Conservation (phyloP, 2,329 filamentous ascomycete genomes). For the Penicillium sp. region DNA sequence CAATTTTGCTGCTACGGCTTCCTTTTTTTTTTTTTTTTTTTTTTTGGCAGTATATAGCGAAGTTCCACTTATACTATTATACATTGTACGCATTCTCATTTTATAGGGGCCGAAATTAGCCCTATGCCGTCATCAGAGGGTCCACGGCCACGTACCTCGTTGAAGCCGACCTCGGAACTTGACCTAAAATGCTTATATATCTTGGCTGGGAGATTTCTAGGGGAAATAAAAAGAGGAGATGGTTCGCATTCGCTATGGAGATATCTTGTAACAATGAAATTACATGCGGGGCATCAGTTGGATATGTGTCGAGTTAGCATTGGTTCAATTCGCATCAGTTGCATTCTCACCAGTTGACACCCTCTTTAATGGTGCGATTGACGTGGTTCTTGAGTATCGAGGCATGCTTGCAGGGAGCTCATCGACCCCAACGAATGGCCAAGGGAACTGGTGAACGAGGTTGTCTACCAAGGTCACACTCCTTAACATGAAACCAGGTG, state of each 20-base stretch:
- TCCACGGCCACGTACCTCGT: background rate
- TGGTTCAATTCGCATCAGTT: background rate
- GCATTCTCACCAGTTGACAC: background rate
- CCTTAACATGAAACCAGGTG: background rate
- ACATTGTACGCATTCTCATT: background rate
- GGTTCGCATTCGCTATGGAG: background rate
- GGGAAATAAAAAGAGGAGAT: background rate
- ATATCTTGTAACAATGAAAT: background rate
- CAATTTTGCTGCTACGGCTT: background rate
- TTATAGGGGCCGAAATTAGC: background rate
- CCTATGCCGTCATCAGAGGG: conserved; percentile 4
- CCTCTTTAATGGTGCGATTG: background rate
- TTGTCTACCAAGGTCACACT: background rate
- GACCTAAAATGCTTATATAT: background rate
- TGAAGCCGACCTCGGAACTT: background rate
- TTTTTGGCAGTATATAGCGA: background rate
- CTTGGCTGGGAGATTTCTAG: background rate
- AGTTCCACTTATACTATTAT: background rate
- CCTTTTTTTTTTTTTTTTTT: no score
- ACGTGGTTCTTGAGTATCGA: background rate
- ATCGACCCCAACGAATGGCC: background rate
- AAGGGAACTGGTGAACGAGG: background rate
- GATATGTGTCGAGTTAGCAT: background rate
- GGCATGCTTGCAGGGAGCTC: background rate
- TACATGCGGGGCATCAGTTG: background rate